Conservation (phyloP, 2,329 filamentous ascomycete genomes). For the Rhynchosporium agropyri region DNA sequence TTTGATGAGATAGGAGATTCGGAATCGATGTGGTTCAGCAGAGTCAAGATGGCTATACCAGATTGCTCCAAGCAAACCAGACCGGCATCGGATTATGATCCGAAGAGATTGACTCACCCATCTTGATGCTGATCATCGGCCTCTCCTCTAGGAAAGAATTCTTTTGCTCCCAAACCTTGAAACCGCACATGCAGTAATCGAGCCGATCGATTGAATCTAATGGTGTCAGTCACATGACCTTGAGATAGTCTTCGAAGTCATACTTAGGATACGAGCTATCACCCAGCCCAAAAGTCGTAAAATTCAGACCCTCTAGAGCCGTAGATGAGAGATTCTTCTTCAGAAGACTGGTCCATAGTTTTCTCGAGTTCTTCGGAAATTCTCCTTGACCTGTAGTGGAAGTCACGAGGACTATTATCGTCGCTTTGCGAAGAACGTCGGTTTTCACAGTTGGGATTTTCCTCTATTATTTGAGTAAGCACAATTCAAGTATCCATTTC, state of each 20-base stretch:
- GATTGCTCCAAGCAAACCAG: neutral
- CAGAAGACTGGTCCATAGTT: conserved; percentile 84
- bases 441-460: conserved; percentile 35
- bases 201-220: conserved; percentile 88
- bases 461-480: conserved; percentile 42
- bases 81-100: neutral
- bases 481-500: conserved; percentile 15
- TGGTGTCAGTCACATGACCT: conserved; percentile 20
- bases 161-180: conserved; percentile 76
- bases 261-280: conserved; percentile 94
- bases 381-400: conserved; percentile 97
- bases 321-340: conserved; percentile 74
- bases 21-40: neutral
- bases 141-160: conserved; percentile 79
- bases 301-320: conserved; percentile 69
- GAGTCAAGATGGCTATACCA: neutral
- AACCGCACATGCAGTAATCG: conserved; percentile 86
- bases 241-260: conserved; percentile 36
- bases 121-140: conserved; percentile 93
- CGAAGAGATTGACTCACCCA: conserved; percentile 64
- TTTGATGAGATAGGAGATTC: neutral
- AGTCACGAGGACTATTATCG: conserved; percentile 75
- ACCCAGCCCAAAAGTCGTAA: conserved; percentile 87
- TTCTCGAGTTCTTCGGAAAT: conserved; percentile 78
- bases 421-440: conserved; percentile 50